Base-by-base conservation (phyloP, 768 basidiomycete genomes). In the Lentinula boryana region DNA sequence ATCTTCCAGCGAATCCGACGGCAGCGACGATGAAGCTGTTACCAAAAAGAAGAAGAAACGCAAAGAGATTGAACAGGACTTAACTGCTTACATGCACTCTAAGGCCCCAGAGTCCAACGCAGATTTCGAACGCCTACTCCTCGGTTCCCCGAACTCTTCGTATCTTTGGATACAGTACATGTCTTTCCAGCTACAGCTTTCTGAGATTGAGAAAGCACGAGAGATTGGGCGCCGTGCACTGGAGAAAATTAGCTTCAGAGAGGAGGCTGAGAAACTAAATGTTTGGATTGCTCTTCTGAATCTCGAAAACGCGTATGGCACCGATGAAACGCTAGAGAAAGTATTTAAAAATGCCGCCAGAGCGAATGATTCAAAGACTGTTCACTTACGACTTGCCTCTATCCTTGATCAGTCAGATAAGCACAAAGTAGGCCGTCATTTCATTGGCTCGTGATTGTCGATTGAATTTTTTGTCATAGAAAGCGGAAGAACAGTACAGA, bases 101-200 rank as follows among this genome's bases (percentile, higher is more conserved):
- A 89, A 86, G 66, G 79, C 79, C 21, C 97, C 97, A 1, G 91
- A 93, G 70, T 97, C 97, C 1, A 92, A 89, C 63, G 84, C 89
- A 35, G 96, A 99, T 71, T 99, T 98, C 67, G 97, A 99, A 72
- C 85, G 97, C 12, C 75, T 92, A 38, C 82, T 99, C 50, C 80
- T 98, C 41, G 92, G 93, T 32, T 95, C 96, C 0, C 96, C 97
- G 1, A 94, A 97, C 70, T 98, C 95, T 6, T 98, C 97, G 0
- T 97, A 90, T 74, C 81, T 98, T 36, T 99, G 97, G 97, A 88
- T 99, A 61, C 95, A 98, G 72, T 99, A 95, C 72, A 98, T 99
- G 94, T 96, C 97, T 8, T 96, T 98, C 84, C 93, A 95, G 68
- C 79, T 98, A 10, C 94, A 94, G 65, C 83, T 99, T n/a, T 93